Evolutionary conservation across 1,284 basidiomycete species (phyloP), one percentile per base, ranked within the genome.

Genomic region (Neonothopanus nambi): DNA sequence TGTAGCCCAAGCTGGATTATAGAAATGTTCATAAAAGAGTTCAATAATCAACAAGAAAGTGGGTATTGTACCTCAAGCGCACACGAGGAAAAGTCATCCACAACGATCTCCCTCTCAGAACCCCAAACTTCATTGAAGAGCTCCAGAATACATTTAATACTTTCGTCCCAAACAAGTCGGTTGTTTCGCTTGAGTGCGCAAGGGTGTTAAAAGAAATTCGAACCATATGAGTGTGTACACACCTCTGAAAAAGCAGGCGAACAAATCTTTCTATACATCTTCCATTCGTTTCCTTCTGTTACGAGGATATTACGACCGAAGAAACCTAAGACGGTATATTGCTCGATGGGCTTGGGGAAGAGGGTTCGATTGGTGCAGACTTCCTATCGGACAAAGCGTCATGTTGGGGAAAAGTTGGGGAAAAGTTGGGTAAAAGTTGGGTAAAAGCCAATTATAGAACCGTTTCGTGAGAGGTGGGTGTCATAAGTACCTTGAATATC

Each of bases 161-260:
- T 77, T 59, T 81, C 78, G 37, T 79, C 74, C 80, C 80, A 84
- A 2, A 84, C 82, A 33, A 84, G 67, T 48, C 69, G 75, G 59
- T 82, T 84, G 61, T 85, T 82, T 50, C 69, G 70, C 76, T 78
- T 1, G 21, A 15, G 1, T 11, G 12, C n/a, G 11, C 8, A 8
- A 20, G 17, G 5, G 24, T n/a, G 7, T 20, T 9, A 15, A 6
- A 47, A 18, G 6, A 24, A 24, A 13, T 20, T 5, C n/a, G 15
- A 47, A 12, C 1, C 36, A 24, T 12, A 1, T 23, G 13, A 28
- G 26, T 5, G 26, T 26, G 24, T 18, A 48, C 39, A 13, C 24
- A 76, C 74, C 58, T 76, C 74, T 3, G 70, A 74, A 57, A 77
- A 76, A 1, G 70, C 66, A 1, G 74, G 74, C 3, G 70, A 68